These are phyloP conservation scores for Trypanosoma scelopori DNA, from an alignment of 208 protist genomes.

Conservation along the genomic window DNA sequence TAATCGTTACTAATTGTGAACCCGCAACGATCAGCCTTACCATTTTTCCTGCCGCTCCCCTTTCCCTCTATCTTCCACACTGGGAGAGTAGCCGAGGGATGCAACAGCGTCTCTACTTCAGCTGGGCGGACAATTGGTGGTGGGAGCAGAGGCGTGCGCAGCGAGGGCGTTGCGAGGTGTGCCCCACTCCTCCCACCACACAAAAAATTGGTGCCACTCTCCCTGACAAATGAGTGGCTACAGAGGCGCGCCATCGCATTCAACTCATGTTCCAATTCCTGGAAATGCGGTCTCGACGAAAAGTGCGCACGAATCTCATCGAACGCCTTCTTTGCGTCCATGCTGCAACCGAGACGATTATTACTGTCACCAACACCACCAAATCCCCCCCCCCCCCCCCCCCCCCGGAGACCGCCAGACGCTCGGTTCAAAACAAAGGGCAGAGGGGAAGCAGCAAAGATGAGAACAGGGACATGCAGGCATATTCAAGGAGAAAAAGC, in stretches of 20 bases:
- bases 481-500: too few species aligned
- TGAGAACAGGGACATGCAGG: background rate
- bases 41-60: background rate
- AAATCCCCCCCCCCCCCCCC: background rate
- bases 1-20: background rate
- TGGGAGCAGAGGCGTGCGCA: background rate
- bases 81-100: background rate
- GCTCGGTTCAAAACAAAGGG: background rate
- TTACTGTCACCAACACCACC: background rate
- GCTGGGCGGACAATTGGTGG: conserved; percentile 21
- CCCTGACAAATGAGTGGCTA: background rate
- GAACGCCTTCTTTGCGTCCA: conserved; percentile 17
- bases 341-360: background rate
- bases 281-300: conserved; percentile 3
- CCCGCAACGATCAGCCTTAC: background rate
- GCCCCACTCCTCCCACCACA: background rate
- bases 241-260: background rate
- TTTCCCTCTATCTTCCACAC: background rate
- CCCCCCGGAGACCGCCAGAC: background rate
- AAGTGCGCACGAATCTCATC: conserved; percentile 23
- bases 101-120: conserved; percentile 8
- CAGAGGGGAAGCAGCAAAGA: background rate
- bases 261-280: conserved; percentile 12
- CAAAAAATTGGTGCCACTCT: background rate
- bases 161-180: background rate